A percentile compares a stretch with the other conserved stretches of the same genome.
These are phyloP conservation scores for Xylariales sp. DNA, from an alignment of 2,329 filamentous ascomycete genomes.

Conservation along the genomic window DNA sequence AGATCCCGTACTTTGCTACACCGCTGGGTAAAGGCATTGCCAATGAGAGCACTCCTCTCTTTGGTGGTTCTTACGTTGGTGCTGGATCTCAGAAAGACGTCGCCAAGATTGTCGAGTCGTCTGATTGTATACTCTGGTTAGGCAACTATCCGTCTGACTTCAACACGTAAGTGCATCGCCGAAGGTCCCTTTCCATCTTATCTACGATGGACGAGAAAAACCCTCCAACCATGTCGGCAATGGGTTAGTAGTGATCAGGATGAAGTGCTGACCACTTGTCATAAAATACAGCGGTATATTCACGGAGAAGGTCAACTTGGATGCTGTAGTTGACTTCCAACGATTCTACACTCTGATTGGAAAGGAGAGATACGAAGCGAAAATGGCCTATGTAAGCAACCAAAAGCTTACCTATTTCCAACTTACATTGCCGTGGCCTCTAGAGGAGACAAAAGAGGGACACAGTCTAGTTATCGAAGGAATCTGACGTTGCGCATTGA, in stretches of 20 bases:
- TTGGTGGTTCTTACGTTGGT: constrained; percentile 61
- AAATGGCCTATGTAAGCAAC: background rate
- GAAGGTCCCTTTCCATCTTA: background rate
- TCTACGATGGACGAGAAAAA: no score
- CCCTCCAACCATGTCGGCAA: no score
- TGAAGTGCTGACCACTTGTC: background rate
- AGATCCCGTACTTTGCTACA: constrained; percentile 59
- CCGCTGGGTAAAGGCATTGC: constrained; percentile 65
- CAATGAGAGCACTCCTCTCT: constrained; percentile 55
- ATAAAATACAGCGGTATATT: background rate
- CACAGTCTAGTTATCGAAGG: no score
- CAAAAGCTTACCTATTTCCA: no score
- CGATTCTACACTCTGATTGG: background rate
- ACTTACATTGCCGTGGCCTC: no score
- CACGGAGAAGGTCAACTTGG: background rate
- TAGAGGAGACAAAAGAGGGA: no score
- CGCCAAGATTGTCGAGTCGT: background rate
- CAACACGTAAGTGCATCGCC: background rate
- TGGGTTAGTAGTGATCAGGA: no score
- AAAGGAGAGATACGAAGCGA: background rate
- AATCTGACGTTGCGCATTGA: no score
- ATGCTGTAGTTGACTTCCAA: background rate
- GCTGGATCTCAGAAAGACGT: constrained; percentile 39
- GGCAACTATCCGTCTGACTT: background rate
- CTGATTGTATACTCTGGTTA: background rate